Conservation (phyloP, 192 early-diverging fungal genomes). For the Phycomyces nitens region DNA sequence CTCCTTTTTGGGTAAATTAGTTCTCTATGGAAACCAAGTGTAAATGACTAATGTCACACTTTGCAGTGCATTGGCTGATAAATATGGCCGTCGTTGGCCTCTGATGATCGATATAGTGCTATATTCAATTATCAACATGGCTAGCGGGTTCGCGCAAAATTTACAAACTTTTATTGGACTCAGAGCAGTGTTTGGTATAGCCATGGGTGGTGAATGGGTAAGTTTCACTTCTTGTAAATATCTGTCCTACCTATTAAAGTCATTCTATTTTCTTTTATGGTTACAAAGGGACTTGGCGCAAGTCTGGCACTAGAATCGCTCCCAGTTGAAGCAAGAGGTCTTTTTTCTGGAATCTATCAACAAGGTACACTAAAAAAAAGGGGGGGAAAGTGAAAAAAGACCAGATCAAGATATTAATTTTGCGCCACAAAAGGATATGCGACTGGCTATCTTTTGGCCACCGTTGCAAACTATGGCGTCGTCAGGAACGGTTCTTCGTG, state of each 20-base stretch:
- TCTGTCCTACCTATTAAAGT: neutral
- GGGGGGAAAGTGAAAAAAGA: too few relatives aligned
- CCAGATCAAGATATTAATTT: neutral
- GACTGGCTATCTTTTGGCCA: constrained; percentile 62
- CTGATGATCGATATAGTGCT: constrained; percentile 64
- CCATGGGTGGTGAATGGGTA: constrained; percentile 53
- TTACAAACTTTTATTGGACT: constrained; percentile 59
- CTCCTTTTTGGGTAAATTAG: constrained; percentile 56
- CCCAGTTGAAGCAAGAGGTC: constrained; percentile 61
- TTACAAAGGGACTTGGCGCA: constrained; percentile 68
- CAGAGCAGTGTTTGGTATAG: constrained; percentile 60
- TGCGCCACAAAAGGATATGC: constrained; percentile 47
- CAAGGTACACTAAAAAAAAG: constrained; percentile 27
- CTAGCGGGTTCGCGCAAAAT: constrained; percentile 62
- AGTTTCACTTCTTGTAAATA: neutral
- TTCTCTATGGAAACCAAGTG: neutral
- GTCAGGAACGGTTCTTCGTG: constrained; percentile 49
- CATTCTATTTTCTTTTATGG: constrained; percentile 6
- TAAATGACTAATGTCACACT: neutral
- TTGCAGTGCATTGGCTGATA: constrained; percentile 55
- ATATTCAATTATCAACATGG: constrained; percentile 59
- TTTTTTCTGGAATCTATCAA: constrained; percentile 76
- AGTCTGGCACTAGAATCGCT: constrained; percentile 70
- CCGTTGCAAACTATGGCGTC: constrained; percentile 54
- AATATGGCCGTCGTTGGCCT: constrained; percentile 64